Conservation (phyloP, 352 stramenopile genomes). For the Globisporangium camurandrum region DNA sequence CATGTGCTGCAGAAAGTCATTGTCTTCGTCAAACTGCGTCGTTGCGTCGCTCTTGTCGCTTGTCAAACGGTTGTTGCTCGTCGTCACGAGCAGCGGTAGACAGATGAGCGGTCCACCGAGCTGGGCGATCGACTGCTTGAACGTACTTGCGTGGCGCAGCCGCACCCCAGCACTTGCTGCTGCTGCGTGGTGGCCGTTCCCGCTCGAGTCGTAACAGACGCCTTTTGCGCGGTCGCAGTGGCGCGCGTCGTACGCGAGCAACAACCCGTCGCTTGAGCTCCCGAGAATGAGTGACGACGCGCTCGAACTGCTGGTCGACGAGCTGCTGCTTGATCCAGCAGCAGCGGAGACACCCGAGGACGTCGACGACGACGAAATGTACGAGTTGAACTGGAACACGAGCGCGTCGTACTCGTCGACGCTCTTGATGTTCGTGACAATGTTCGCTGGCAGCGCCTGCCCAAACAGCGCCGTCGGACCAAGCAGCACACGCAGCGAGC, state of each 20-base stretch:
- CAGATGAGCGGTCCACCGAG: slow-evolving; percentile 55
- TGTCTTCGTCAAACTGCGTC: slow-evolving; percentile 70
- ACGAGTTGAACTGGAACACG: slow-evolving; percentile 74
- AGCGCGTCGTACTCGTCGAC: slow-evolving; percentile 68
- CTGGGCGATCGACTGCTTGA: slow-evolving; percentile 65
- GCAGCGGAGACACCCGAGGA: slow-evolving; percentile 27
- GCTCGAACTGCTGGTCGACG: not conserved
- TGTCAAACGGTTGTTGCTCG: not conserved
- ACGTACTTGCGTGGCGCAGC: slow-evolving; percentile 51
- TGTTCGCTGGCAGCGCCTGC: slow-evolving; percentile 44
- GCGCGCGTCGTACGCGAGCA: slow-evolving; percentile 59
- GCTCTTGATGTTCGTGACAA: slow-evolving; percentile 60
- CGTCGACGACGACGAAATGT: slow-evolving; percentile 60
- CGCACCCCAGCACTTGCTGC: slow-evolving; percentile 48
- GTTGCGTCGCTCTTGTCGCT: slow-evolving; percentile 6
- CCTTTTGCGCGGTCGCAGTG: slow-evolving; percentile 56
- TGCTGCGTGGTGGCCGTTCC: slow-evolving; percentile 56
- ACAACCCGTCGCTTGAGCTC: slow-evolving; percentile 40
- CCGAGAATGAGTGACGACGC: slow-evolving; percentile 11
- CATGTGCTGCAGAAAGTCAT: slow-evolving; percentile 69
- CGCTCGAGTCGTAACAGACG: slow-evolving; percentile 62
- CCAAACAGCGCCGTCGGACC: slow-evolving; percentile 56
- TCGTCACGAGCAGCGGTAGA: slow-evolving; percentile 44
- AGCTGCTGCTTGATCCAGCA: slow-evolving; percentile 12
- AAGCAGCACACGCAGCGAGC: slow-evolving; percentile 49